phyloP scores from a whole-genome alignment of 2,329 filamentous ascomycete species.

The Alternaria brassicicola region DNA sequence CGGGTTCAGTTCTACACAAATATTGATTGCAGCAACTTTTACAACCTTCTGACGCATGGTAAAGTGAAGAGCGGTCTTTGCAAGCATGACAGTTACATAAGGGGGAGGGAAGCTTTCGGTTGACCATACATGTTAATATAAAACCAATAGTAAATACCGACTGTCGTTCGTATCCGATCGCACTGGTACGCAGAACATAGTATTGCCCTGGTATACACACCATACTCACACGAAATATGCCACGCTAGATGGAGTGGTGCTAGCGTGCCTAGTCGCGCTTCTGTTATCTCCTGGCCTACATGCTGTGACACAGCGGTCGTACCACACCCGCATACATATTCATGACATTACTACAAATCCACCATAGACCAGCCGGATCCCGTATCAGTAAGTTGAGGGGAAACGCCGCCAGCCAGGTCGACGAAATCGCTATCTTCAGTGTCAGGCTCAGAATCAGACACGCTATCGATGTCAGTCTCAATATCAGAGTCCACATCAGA shows the following conservation, averaged over 20 bases:
- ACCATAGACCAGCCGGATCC: slow-evolving; percentile 15
- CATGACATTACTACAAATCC: not conserved
- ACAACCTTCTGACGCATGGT: not conserved
- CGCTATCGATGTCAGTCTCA: not conserved
- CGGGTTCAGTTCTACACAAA: not conserved
- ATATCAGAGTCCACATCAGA: not conserved
- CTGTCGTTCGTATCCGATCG: not conserved
- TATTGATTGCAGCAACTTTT: not conserved
- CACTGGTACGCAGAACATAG: not conserved
- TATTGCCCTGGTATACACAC: not conserved
- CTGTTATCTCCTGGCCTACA: not conserved
- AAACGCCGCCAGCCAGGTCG: slow-evolving; percentile 11
- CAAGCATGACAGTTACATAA: not conserved
- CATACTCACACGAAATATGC: not conserved
- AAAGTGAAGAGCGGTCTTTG: not conserved
- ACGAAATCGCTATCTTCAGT: not conserved
- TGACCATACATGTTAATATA: not conserved
- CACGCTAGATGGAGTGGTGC: not conserved
- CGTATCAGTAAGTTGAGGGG: slow-evolving; percentile 5
- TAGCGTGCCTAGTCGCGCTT: not conserved
- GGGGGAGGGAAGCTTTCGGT: too few relatives aligned
- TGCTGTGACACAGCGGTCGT: not conserved
- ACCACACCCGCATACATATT: not conserved
- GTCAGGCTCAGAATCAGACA: slow-evolving; percentile 8
- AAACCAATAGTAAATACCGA: not conserved